These are phyloP conservation scores for Alternaria sp. DNA, from an alignment of 2,329 filamentous ascomycete genomes.

Conservation along the genomic window DNA sequence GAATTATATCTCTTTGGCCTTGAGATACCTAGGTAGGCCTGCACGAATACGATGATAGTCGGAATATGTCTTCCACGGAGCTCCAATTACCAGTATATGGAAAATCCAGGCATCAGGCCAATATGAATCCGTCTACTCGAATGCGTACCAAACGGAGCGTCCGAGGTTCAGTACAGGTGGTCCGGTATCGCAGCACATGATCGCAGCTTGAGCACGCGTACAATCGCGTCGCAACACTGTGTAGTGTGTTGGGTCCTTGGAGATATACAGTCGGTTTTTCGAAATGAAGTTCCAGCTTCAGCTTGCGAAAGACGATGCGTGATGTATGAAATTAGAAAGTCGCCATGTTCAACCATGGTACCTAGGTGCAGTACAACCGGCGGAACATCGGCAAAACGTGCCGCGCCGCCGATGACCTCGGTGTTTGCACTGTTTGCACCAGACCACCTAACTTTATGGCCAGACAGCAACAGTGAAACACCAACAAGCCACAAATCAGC, in stretches of 20 bases:
- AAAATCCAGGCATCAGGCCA: not conserved
- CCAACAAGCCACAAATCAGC: not conserved
- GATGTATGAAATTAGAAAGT: not conserved
- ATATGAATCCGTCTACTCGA: not conserved
- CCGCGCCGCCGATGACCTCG: conserved; percentile 9
- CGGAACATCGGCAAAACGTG: conserved; percentile 17
- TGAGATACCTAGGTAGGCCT: not conserved
- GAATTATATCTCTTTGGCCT: not conserved
- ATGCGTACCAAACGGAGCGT: not conserved
- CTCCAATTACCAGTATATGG: not conserved
- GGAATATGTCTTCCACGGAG: not conserved
- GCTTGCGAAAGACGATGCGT: not conserved
- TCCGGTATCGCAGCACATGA: not conserved
- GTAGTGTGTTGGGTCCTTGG: not conserved
- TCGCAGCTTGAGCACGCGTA: not conserved
- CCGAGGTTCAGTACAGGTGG: not conserved
- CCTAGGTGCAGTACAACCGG: not conserved
- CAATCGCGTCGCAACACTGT: not conserved
- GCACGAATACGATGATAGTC: not conserved
- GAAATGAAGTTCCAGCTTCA: not conserved
- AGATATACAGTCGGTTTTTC: not conserved
- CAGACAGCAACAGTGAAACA: conserved; percentile 30
- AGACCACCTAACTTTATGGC: conserved; percentile 34
- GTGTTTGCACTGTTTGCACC: conserved; percentile 39
- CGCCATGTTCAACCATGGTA: not conserved